Base-by-base conservation (phyloP, 768 basidiomycete species). In the Rhizopogon sp. region DNA sequence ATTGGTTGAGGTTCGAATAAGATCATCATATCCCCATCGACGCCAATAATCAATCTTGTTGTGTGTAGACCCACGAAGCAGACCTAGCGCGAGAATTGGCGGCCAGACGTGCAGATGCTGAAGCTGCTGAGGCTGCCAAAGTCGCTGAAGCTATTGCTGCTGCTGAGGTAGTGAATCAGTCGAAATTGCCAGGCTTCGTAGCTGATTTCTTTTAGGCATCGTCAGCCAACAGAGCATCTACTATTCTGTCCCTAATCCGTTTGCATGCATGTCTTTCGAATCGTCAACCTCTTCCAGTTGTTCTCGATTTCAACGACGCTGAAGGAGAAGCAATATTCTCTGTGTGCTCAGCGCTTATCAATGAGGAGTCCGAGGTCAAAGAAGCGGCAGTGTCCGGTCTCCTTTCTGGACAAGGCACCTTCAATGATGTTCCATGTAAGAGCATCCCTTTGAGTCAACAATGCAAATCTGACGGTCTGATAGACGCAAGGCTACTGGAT, bases 1-100 rank as follows among this genome's bases (percentile, higher is more conserved):
- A 67, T 82, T 79, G 41, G 78, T 94, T 58, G 91, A 96, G 81
- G 93, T 93, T 43, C 40, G 75, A 49, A 29, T 57, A 53, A n/a
- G 20, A 35, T 40, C 17, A 14, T 14, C 28, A 39, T 50, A 31
- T 39, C 35, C 39, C 25, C 31, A 17, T 44, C 41, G 41, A 50
- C 37, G n/a, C 41, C 43, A 46, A 31, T 58, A 9, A 39, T 53
- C 1, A 46, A 51, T 49, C 52, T 35, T 31, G 7, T 43, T 39
- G 4, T 16, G 37, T 17, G 52, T 10, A 91, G 90, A 68, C 68
- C 42, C 75, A 86, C 60, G 90, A 92, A 70, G 72, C 79, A 1
- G 88, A 88, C 58, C 61, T 81, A 14, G 76, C 73, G 1, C 81
- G 80, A 43, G 83, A 88, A 59, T 62, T 82, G 25, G 73, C 80